These are phyloP conservation scores for Pochonia chlamydosporia DNA, from an alignment of 2,329 filamentous ascomycete genomes.

Conservation along the genomic window DNA sequence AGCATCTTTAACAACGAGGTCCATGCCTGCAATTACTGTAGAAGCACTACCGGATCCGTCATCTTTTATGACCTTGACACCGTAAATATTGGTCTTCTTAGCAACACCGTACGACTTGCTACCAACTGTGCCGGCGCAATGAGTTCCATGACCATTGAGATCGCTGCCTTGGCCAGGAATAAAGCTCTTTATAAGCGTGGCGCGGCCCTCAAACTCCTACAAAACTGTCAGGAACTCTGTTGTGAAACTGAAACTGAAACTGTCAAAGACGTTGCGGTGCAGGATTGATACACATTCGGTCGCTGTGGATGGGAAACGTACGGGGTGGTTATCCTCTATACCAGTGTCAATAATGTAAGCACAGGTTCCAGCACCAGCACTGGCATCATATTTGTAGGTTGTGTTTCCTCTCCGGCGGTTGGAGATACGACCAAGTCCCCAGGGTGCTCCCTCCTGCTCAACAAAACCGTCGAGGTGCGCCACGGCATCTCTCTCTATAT, in stretches of 20 bases:
- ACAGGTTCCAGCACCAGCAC: slow-evolving; percentile 33
- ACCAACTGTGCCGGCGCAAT: slow-evolving; percentile 29
- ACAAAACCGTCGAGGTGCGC: slow-evolving; percentile 16
- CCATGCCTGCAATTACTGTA: slow-evolving; percentile 40
- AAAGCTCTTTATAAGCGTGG: slow-evolving; percentile 24
- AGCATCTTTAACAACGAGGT: slow-evolving; percentile 35
- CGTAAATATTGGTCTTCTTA: slow-evolving; percentile 37
- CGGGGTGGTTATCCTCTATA: slow-evolving; percentile 30
- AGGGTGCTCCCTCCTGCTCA: slow-evolving; percentile 17
- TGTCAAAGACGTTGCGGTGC: no score
- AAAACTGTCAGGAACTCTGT: no score
- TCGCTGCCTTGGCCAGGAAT: slow-evolving; percentile 18
- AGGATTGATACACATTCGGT: no score
- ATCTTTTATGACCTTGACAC: slow-evolving; percentile 40
- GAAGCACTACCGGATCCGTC: slow-evolving; percentile 26
- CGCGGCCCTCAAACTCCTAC: slow-evolving; percentile 29
- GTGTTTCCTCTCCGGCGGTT: slow-evolving; percentile 21
- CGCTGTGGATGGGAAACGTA: slow-evolving; percentile 18
- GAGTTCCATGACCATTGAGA: slow-evolving; percentile 36
- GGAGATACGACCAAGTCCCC: slow-evolving; percentile 29
- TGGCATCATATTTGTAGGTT: slow-evolving; percentile 32
- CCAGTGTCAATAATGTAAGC: slow-evolving; percentile 45
- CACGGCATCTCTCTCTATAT: slow-evolving; percentile 30
- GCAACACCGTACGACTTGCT: slow-evolving; percentile 31
- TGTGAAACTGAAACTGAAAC: no score